Evolutionary conservation across 371 early-diverging fungal genomes (phyloP), one percentile per base, ranked within the genome.

Genomic region (Mucor mucedo): DNA sequence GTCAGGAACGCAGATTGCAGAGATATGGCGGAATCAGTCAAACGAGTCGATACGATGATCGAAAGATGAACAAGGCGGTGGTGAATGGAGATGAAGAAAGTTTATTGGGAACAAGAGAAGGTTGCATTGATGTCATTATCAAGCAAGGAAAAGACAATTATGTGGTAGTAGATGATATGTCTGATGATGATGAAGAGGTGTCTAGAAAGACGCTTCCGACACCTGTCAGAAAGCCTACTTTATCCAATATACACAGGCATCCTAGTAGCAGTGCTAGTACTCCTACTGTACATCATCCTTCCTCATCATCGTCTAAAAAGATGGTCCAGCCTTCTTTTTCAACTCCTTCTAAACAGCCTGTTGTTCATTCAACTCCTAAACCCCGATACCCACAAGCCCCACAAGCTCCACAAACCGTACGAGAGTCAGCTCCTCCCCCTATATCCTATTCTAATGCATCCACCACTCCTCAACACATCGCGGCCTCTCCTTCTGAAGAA

Each of bases 51-150:
- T 28, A 55, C 16, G 40, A 55, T 44, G 52, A 61, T 58, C 28
- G 21, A 27, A 47, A 11, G 39, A 58, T 13, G 29, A 59, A 38
- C 29, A 14, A 21, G 47, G 21, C 21, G 21, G 21, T 21, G 21
- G 21, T 14, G 21, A 53, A 35, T 3, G 30, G 48, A 0, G 33
- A 50, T 16, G 40, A 41, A 30, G 29, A 56, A 16, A 14, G 28
- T 7, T 16, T 40, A n/a, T 48, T 62, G 10, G 62, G 56, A 2
- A 72, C 72, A 8, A 63, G 82, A 35, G 76, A 77, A 56, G 82
- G 82, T 11, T 82, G 82, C 40, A 66, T 82, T 47, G 82, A 82
- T 69, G 79, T 82, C 28, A 65, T 82, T 54, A 65, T 82, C 4
- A 71, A 82, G 40, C 73, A 72, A 62, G 82, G 79, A 29, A 77